Base-by-base conservation (phyloP, 1,284 basidiomycete genomes). In the Naganishia sp. region DNA sequence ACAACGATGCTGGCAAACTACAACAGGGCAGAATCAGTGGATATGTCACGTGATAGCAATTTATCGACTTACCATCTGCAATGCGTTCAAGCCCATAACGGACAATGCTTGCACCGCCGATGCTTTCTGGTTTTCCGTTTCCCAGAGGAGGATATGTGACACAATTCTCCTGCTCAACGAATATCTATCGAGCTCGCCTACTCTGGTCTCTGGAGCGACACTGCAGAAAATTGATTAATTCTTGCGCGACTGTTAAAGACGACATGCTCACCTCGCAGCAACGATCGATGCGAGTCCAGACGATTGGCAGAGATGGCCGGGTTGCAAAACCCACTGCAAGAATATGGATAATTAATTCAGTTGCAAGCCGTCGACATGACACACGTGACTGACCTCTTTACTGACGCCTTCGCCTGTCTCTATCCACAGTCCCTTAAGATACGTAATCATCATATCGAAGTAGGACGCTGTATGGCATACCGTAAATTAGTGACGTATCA, bases 161-260 rank as follows among this genome's bases (percentile, higher is more conserved):
- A 50, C 45, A 39, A 61, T 36, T 21, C 36, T 23, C 43, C 48
- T 48, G 18, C 59, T 61, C 21, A 43, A 10, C 33, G 59, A 15
- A 61, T 61, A 52, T 42, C 59, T 49, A 36, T 61, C 59, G 36
- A 61, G 23, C 42, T 61, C 59, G 33, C 59, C 59, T 15, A 61
- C 48, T 52, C 42, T 33, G 1, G 59, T 49, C 7, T 43, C 46
- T 13, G 59, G 9, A 28, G 48, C 23, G n/a, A 61, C 25, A n/a
- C 59, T 61, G 36, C 18, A 28, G 11, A 25, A 28, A 2, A 18
- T 16, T 11, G 21, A 10, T 43, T 11, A 43, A 44, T 1, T n/a
- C 4, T 5, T n/a, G 48, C 16, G 21, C 46, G 53, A 15, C 25
- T 28, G 31, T 60, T 28, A 7, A 33, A 39, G 10, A 18, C 15